Conservation (phyloP, 2,329 filamentous ascomycete species). For the Sclerotinia minor region DNA sequence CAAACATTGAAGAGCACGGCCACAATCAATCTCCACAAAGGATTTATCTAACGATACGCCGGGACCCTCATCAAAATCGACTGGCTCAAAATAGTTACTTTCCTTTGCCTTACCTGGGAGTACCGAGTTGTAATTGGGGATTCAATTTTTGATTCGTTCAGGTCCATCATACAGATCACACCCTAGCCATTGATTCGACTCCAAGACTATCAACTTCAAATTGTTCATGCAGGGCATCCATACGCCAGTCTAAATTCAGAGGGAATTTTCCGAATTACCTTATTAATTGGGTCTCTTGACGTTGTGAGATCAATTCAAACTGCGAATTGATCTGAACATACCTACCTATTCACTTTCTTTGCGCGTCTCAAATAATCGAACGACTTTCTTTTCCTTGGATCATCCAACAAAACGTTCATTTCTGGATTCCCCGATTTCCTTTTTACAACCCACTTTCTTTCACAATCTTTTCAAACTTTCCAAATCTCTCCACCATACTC, state of each 20-base stretch:
- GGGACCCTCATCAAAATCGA: constrained; percentile 9
- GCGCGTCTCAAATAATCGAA: background rate
- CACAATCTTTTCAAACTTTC: background rate
- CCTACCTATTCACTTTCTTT: constrained; percentile 1
- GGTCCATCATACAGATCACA: background rate
- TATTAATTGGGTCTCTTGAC: constrained; percentile 1
- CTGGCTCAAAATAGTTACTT: background rate
- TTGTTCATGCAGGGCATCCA: constrained; percentile 8
- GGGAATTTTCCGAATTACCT: background rate
- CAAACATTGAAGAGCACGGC: constrained; percentile 7
- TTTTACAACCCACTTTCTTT: background rate
- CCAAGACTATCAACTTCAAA: constrained; percentile 8
- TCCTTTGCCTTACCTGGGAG: background rate
- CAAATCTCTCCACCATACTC: background rate
- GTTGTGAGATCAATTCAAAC: constrained; percentile 7
- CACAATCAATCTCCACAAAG: constrained; percentile 19
- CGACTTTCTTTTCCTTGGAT: constrained; percentile 1
- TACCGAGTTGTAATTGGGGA: constrained; percentile 5
- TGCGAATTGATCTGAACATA: background rate
- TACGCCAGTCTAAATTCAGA: constrained; percentile 13
- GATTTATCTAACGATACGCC: constrained; percentile 18
- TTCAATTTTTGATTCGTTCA: constrained; percentile 7
- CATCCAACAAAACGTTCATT: background rate
- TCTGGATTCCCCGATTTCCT: background rate
- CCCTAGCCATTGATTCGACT: background rate